Evolutionary conservation across 2,329 filamentous ascomycete genomes (phyloP).

Genomic region (Xylariaceae sp.): DNA sequence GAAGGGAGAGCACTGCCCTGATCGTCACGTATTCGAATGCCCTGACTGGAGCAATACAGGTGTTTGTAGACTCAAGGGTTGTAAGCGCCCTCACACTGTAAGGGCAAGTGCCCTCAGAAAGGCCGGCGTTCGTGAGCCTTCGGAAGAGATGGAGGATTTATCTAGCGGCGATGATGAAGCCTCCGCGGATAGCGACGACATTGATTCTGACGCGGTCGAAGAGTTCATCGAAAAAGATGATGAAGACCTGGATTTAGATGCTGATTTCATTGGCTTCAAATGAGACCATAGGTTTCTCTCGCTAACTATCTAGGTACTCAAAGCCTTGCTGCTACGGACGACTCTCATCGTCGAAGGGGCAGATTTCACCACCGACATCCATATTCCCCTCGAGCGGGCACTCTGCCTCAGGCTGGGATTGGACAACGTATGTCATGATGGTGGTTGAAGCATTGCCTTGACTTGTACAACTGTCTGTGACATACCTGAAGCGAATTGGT

Average conservation of each 20-base stretch:
- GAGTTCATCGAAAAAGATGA: conserved; percentile 63
- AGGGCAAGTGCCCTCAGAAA: conserved; percentile 79
- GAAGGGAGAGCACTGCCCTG: conserved; percentile 73
- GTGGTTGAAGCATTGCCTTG: conserved; percentile 21
- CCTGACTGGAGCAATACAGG: conserved; percentile 94
- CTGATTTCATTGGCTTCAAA: conserved; percentile 59
- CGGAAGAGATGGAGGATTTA: conserved; percentile 65
- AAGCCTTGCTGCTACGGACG: conserved; percentile 14
- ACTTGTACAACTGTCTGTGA: conserved; percentile 20
- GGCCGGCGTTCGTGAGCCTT: conserved; percentile 52
- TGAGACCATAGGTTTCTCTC: conserved; percentile 29
- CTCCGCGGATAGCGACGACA: conserved; percentile 71
- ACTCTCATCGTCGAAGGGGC: conserved; percentile 8
- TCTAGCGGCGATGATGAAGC: conserved; percentile 78
- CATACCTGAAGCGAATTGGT: conserved; percentile 21
- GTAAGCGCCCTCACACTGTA: conserved; percentile 85
- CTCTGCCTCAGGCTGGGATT: conserved; percentile 15
- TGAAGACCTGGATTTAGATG: conserved; percentile 59
- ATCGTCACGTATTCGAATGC: conserved; percentile 90
- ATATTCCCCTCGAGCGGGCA: conserved; percentile 6
- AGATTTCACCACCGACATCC: not conserved
- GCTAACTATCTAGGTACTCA: conserved; percentile 28
- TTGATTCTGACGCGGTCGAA: conserved; percentile 75
- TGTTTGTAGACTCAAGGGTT: conserved; percentile 77
- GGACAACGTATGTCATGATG: conserved; percentile 10